Base-by-base conservation (phyloP, 495 filamentous ascomycete species). In the Lasiosphaeria ovina region DNA sequence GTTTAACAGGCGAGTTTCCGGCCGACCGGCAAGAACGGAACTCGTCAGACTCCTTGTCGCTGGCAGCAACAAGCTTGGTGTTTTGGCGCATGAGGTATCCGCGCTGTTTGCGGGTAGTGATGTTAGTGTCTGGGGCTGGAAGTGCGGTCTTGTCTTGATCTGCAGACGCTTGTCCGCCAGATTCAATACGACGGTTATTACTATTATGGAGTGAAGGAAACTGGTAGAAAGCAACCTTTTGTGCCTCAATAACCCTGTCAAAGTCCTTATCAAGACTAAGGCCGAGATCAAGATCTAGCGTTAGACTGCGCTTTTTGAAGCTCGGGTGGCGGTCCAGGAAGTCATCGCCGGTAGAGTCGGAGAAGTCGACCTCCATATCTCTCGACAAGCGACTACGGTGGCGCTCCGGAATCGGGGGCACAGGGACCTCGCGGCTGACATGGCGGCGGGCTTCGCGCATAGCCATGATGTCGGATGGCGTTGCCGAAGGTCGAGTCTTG, bases 71-170 rank as follows among this genome's bases (percentile, higher is more conserved):
- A 48, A 98, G 84, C 69, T 97, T 97, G 16, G 94, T 98, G 73
- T 98, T 98, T 63, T 98, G 94, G 64, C 94, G 86, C 94, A 97
- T 98, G 35, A 98, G 82, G 67, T 98, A 98, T 24, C 94, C 94
- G 79, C 94, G 91, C 94, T 98, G 88, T 86, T 79, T 76, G 14
- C 66, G 75, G 49, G 72, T 62, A 58, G 59, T 66, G 53, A 73
- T 67, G 78, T 93, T 86, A 93, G 89, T 79, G 7, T 53, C 54
- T 51, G 38, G 44, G 47, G 56, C 61, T 50, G 57, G 61, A n/a
- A 57, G 51, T 36, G 17, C 54, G 42, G 35, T n/a, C 44, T 5
- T 58, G 16, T 17, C 62, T 12, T 56, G 57, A 35, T 47, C 33
- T 40, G 40, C 52, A 58, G 66, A 67, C 58, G 55, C 57, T 66